A percentile compares a stretch with the other conserved stretches of the same genome.
Conservation (phyloP, 2,329 filamentous ascomycete species). For the Claviceps sorghi region DNA sequence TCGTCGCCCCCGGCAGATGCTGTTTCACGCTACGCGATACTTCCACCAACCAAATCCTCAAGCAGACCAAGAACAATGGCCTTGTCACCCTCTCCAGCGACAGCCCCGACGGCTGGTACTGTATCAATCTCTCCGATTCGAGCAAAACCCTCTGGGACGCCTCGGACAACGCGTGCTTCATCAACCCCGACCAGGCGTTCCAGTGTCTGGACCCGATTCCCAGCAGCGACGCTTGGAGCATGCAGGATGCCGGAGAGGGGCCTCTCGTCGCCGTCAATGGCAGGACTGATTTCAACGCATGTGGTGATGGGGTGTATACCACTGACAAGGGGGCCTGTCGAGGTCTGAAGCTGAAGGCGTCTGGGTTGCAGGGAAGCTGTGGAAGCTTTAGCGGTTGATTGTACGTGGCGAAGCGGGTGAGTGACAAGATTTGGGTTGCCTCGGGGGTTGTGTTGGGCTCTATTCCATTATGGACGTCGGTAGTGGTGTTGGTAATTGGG, state of each 20-base stretch:
- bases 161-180: constrained; percentile 19
- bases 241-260: constrained; percentile 10
- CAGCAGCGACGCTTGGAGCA: constrained; percentile 15
- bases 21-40: constrained; percentile 19
- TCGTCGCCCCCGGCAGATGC: constrained; percentile 13
- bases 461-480: background rate
- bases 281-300: constrained; percentile 12
- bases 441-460: background rate
- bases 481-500: background rate
- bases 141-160: constrained; percentile 15
- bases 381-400: background rate
- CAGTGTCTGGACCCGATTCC: constrained; percentile 20
- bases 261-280: constrained; percentile 14
- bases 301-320: constrained; percentile 15
- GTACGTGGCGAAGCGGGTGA: background rate
- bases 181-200: constrained; percentile 12
- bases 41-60: constrained; percentile 11
- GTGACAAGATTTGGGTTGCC: background rate
- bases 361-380: constrained; percentile 15
- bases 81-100: constrained; percentile 14
- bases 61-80: constrained; percentile 14
- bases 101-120: constrained; percentile 17
- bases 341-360: constrained; percentile 12
- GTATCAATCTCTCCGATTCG: constrained; percentile 13
- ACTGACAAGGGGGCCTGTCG: constrained; percentile 11